Evolutionary conservation across 2,329 filamentous ascomycete species (phyloP).

Genomic region (Pseudomassariella vexata): DNA sequence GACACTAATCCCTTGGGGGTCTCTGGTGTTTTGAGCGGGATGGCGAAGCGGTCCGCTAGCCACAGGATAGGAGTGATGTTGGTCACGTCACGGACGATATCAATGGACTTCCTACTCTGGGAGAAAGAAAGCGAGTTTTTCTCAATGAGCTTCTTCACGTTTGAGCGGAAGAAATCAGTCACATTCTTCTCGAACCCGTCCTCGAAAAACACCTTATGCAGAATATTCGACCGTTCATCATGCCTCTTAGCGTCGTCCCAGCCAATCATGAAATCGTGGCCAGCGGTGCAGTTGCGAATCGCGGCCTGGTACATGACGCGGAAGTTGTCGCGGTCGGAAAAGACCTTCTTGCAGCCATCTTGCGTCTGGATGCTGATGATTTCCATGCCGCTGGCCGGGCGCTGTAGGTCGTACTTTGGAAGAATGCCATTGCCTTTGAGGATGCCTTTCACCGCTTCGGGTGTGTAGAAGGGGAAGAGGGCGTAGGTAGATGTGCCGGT

Average conservation of each 20-base stretch:
- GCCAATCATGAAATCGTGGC: constrained; percentile 41
- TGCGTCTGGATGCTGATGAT: constrained; percentile 43
- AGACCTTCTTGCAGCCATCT: constrained; percentile 41
- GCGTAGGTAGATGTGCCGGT: constrained; percentile 58
- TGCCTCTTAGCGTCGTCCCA: constrained; percentile 36
- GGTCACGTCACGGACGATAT: constrained; percentile 64
- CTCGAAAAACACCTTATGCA: constrained; percentile 48
- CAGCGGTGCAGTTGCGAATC: constrained; percentile 32
- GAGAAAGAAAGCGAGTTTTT: constrained; percentile 52
- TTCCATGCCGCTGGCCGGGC: constrained; percentile 32
- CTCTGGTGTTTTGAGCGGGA: constrained; percentile 59
- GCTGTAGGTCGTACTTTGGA: constrained; percentile 36
- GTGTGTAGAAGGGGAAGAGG: constrained; percentile 50
- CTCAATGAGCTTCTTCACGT: constrained; percentile 55
- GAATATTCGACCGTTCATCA: constrained; percentile 26
- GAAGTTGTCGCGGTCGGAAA: constrained; percentile 43
- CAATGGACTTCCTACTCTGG: constrained; percentile 56
- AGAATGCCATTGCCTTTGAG: constrained; percentile 38
- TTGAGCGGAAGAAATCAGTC: constrained; percentile 62
- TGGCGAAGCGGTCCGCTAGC: constrained; percentile 56
- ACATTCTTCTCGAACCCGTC: constrained; percentile 50
- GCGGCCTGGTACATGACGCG: constrained; percentile 39
- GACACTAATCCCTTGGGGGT: constrained; percentile 51
- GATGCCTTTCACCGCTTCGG: constrained; percentile 38
- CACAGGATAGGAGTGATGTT: constrained; percentile 61